Evolutionary conservation across 2,329 filamentous ascomycete species (phyloP).

Genomic region (Drechmeria coniospora): DNA sequence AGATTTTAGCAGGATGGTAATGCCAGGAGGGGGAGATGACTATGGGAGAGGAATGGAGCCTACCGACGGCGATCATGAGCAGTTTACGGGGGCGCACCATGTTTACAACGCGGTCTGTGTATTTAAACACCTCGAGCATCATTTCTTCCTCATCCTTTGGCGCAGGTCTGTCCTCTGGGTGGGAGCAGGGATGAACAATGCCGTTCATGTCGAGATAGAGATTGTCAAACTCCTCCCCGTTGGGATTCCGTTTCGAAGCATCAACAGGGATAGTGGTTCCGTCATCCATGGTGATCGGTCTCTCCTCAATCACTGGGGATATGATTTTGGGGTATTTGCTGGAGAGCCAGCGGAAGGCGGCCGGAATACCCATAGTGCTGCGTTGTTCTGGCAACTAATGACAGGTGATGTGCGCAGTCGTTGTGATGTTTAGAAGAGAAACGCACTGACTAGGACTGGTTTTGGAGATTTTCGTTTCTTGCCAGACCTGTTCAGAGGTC

Average conservation of each 20-base stretch:
- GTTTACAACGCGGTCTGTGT: constrained; percentile 96
- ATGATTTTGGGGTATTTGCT: constrained; percentile 97
- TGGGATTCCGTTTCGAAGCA: constrained; percentile 72
- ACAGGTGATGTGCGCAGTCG: background rate
- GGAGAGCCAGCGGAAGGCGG: constrained; percentile 91
- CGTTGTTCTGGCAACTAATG: background rate
- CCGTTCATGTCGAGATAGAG: constrained; percentile 99
- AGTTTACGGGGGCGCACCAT: constrained; percentile 96
- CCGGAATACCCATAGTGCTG: constrained; percentile 72
- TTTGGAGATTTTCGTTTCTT: too few relatives aligned
- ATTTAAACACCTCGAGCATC: constrained; percentile 97
- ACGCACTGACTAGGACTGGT: background rate
- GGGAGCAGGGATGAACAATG: constrained; percentile 96
- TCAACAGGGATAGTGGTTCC: constrained; percentile 76
- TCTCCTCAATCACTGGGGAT: constrained; percentile 76
- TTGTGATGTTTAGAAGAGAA: background rate
- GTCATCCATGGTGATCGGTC: constrained; percentile 63
- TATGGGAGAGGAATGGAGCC: constrained; percentile 14
- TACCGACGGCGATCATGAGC: constrained; percentile 92
- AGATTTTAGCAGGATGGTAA: background rate
- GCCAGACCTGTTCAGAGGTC: too few relatives aligned
- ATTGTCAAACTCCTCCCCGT: constrained; percentile 96
- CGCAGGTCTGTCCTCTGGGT: constrained; percentile 83
- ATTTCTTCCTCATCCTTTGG: constrained; percentile 95
- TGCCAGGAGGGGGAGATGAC: constrained; percentile 11